Base-by-base conservation (phyloP, 371 early-diverging fungal species). In the Amoeboradix gromovi region DNA sequence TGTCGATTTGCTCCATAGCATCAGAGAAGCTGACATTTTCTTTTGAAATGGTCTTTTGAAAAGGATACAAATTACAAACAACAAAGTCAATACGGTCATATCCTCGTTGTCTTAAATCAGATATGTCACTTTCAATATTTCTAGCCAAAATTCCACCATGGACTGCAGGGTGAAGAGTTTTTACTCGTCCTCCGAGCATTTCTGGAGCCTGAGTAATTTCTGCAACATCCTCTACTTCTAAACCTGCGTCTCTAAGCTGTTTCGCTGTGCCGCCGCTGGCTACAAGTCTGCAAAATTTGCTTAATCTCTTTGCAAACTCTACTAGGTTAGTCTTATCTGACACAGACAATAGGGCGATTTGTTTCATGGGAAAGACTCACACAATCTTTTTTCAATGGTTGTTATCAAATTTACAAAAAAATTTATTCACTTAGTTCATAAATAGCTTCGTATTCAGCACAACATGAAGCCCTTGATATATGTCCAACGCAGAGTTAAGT, bases 151-250 rank as follows among this genome's bases (percentile, higher is more conserved):
- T 95, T 71, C 94, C 96, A 73, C 96, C 96, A 75, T 95, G 96
- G 69, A 95, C 92, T 71, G 92, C 94, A 65, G 96, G 96, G 75
- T 95, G 96, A 32, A 95, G 83, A 17, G 96, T 95, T 84, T 95
- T 95, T 75, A 95, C 96, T 72, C 96, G 89, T 28, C 96, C 96
- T 68, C 94, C 94, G 32, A 95, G 83, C 90, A 95, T 95, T 77
- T 95, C 96, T 31, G 96, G 94, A 67, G 94, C 92, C 75, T 90
- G 83, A 73, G 96, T 95, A 71, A 95, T 88, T 72, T 90, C 92
- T 67, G 92, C 88, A 31, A 95, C 94, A 79, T 95, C 95, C 88
- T 81, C 82, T 77, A 93, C 91, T 70, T 88, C 85, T 66, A 95
- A 79, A 32, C 89, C 91, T 67, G 88, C 87, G 69, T 89, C 83